Conservation (phyloP, 2,329 filamentous ascomycete species). For the Diaporthe sp. region DNA sequence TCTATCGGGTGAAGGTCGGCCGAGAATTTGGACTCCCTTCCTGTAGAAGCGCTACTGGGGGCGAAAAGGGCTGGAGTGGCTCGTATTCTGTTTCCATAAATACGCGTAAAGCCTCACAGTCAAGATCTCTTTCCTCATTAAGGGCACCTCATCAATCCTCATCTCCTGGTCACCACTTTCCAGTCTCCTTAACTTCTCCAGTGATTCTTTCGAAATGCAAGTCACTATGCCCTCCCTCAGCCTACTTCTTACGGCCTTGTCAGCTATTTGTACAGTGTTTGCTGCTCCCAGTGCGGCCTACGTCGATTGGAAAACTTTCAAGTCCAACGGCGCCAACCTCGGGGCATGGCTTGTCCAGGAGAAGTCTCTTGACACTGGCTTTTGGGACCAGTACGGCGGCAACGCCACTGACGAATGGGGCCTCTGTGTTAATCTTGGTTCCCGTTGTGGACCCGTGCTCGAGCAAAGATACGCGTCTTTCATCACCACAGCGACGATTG, state of each 20-base stretch:
- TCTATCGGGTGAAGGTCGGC: background rate
- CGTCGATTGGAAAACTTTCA: background rate
- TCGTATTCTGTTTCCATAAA: background rate
- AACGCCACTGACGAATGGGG: background rate
- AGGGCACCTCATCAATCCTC: background rate
- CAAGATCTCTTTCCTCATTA: background rate
- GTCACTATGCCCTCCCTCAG: background rate
- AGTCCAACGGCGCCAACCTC: background rate
- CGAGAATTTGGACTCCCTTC: background rate
- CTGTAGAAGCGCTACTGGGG: background rate
- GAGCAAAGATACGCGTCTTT: constrained; percentile 10
- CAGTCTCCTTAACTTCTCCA: background rate
- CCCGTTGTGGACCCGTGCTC: background rate
- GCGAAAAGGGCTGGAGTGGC: background rate
- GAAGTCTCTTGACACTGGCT: background rate
- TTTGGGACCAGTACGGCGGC: constrained; percentile 3
- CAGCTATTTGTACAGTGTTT: background rate
- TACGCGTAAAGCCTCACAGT: background rate
- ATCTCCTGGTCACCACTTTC: background rate
- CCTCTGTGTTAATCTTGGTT: background rate
- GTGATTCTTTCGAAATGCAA: background rate
- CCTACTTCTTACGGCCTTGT: background rate
- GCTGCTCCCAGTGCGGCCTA: background rate
- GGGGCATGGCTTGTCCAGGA: constrained; percentile 8
- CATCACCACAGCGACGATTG: background rate